Evolutionary conservation across 179 eudicot species (phyloP).

Genomic region (Silene noctiflora): DNA sequence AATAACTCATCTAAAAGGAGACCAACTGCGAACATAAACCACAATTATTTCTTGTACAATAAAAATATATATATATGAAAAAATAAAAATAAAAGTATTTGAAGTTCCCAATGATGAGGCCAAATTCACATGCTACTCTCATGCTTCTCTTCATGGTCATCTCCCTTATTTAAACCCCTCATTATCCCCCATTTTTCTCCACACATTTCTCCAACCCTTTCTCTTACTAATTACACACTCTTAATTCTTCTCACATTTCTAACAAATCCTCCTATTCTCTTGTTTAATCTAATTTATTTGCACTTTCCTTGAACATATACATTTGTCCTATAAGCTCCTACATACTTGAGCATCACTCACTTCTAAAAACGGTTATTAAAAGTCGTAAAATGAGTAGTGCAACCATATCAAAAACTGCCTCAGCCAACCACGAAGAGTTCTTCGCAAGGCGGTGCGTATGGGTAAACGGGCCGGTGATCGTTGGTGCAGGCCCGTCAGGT

Average conservation of each 20-base stretch:
- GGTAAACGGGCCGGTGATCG: slow-evolving; percentile 92
- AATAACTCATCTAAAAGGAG: no score
- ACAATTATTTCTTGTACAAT: no score
- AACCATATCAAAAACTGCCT: slow-evolving; percentile 31
- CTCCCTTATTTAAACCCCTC: slow-evolving; percentile 70
- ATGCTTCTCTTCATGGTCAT: slow-evolving; percentile 39
- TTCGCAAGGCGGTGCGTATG: slow-evolving; percentile 63
- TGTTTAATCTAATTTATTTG: neutral
- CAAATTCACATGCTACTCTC: slow-evolving; percentile 56
- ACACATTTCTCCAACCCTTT: slow-evolving; percentile 39
- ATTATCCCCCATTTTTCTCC: slow-evolving; percentile 49
- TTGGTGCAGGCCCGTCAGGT: slow-evolving; percentile 97
- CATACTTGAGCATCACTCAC: no score
- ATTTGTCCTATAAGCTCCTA: no score
- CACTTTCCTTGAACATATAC: no score
- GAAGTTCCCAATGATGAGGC: slow-evolving; percentile 18
- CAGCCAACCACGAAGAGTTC: slow-evolving; percentile 48
- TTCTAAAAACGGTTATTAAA: no score
- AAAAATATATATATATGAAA: no score
- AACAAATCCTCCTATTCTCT: slow-evolving; percentile 1
- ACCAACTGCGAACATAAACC: no score
- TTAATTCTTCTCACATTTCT: slow-evolving; percentile 11
- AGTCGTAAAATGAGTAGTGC: neutral
- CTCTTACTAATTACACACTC: slow-evolving; percentile 19
- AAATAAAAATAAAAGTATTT: slow-evolving; percentile 8